Conservation (phyloP, 2,329 filamentous ascomycete genomes). For the Teratosphaeria zuluensis region DNA sequence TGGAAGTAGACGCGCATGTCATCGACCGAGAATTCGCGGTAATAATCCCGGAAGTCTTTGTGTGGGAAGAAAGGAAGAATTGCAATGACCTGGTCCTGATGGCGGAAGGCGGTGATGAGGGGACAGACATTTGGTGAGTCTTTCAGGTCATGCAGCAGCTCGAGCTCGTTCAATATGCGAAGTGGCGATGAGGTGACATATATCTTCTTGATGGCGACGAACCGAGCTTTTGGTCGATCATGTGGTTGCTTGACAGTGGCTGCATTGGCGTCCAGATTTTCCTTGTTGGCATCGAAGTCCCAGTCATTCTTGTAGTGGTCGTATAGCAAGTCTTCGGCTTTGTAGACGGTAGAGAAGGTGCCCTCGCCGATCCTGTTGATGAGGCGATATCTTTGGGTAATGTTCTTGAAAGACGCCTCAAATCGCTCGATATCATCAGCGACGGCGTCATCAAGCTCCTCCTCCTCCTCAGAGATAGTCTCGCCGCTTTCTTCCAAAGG, state of each 20-base stretch:
- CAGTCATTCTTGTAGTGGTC: slow-evolving; percentile 76
- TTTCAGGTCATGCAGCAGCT: slow-evolving; percentile 78
- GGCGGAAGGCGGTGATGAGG: slow-evolving; percentile 90
- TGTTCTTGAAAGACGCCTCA: slow-evolving; percentile 70
- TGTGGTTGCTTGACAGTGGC: slow-evolving; percentile 9
- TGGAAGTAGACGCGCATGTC: slow-evolving; percentile 88
- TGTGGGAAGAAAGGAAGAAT: slow-evolving; percentile 94
- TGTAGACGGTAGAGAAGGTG: slow-evolving; percentile 98
- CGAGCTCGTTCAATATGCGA: slow-evolving; percentile 92
- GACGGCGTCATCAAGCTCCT: slow-evolving; percentile 56
- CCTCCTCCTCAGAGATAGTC: slow-evolving; percentile 48
- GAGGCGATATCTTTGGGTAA: slow-evolving; percentile 73
- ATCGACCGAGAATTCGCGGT: slow-evolving; percentile 72
- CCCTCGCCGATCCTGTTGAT: slow-evolving; percentile 98
- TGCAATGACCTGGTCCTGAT: slow-evolving; percentile 88
- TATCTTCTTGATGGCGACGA: slow-evolving; percentile 97
- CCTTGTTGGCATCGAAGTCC: slow-evolving; percentile 55
- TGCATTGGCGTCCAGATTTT: slow-evolving; percentile 11
- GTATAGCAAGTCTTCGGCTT: slow-evolving; percentile 87
- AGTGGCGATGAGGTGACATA: slow-evolving; percentile 94
- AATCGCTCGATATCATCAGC: slow-evolving; percentile 81
- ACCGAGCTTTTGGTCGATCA: slow-evolving; percentile 48
- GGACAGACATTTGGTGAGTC: slow-evolving; percentile 81
- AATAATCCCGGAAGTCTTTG: slow-evolving; percentile 89
- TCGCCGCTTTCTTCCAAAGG: slow-evolving; percentile 42